Evolutionary conservation across 371 early-diverging fungal genomes (phyloP), one percentile per base, ranked within the genome.

Genomic region (Mycotypha africana): DNA sequence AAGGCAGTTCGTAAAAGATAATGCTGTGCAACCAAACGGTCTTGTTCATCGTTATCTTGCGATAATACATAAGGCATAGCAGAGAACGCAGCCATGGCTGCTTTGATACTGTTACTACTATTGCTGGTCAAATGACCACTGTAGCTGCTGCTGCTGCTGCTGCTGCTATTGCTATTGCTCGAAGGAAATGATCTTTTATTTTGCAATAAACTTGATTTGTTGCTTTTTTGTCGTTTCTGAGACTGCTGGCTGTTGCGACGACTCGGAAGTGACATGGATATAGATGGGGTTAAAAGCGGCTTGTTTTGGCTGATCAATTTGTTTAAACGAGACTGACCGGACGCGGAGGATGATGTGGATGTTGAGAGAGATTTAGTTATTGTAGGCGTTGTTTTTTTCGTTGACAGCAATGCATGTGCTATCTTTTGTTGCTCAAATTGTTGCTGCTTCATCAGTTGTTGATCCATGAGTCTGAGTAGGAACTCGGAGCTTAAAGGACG

Each of bases 1-100:
- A 69, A 69, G 1, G 67, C 70, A 2, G 74, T 69, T 14, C 74
- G 58, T 21, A 69, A 39, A n/a, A 73, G 38, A 26, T 73, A 73
- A 41, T 73, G 70, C 26, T 73, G 74, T 42, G 70, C 56, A 6
- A 69, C 65, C 47, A 69, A 44, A 4, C 74, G 65, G 41, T 73
- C 74, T 41, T 67, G 67, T 20, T 73, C 74, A 6, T 59, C 56
- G 26, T 55, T 57, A 39, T 51, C 56, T 30, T 57, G 54, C 1
- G 63, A 47, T 5, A 73, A 38, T 1, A 69, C 59, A 49, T 60
- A 53, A 0, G 73, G 65, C 65, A 33, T 33, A 6, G 9, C 11
- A 8, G 30, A 28, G n/a, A n/a, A n/a, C n/a, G n/a, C n/a, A n/a
- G n/a, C n/a, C n/a, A 56, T 55, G 5, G 30, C 26, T 31, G 17